Evolutionary conservation across 164 flowering plant species (phyloP).

Genomic region (Nymphaea thermarum): DNA sequence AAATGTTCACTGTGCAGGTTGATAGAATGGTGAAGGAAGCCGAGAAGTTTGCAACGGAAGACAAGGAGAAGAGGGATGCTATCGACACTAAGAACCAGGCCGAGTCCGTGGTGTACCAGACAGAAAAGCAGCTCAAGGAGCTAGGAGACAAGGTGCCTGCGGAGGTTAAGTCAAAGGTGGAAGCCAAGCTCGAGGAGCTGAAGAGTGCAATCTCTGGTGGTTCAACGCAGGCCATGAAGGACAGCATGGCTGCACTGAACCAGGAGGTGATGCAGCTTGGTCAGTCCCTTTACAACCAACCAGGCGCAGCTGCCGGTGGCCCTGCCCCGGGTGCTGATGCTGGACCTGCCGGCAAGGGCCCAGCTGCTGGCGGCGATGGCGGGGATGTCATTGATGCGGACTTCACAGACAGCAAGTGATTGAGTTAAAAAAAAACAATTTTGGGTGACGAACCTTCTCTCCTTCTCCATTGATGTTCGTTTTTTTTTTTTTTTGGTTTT

Average conservation of each 20-base stretch:
- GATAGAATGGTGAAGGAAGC: slow-evolving; percentile 68
- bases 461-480: no score
- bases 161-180: slow-evolving; percentile 60
- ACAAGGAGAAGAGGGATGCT: slow-evolving; percentile 77
- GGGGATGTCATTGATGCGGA: slow-evolving; percentile 57
- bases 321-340: slow-evolving; percentile 36
- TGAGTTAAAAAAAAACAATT: not conserved
- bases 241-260: slow-evolving; percentile 62
- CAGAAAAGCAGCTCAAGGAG: slow-evolving; percentile 74
- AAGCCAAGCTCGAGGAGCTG: slow-evolving; percentile 46
- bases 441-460: not conserved
- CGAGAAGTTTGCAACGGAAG: slow-evolving; percentile 61
- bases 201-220: slow-evolving; percentile 57
- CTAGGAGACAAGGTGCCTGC: slow-evolving; percentile 70
- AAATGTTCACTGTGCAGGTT: slow-evolving; percentile 26
- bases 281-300: slow-evolving; percentile 62
- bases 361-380: slow-evolving; percentile 41
- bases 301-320: slow-evolving; percentile 26
- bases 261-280: slow-evolving; percentile 83
- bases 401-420: slow-evolving; percentile 13
- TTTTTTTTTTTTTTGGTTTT: no score
- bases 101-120: slow-evolving; percentile 65
- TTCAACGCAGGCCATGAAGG: slow-evolving; percentile 53
- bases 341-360: slow-evolving; percentile 24
- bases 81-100: slow-evolving; percentile 79